phyloP scores from a whole-genome alignment of 1,139 yeast species.

The Diutina rugosa region DNA sequence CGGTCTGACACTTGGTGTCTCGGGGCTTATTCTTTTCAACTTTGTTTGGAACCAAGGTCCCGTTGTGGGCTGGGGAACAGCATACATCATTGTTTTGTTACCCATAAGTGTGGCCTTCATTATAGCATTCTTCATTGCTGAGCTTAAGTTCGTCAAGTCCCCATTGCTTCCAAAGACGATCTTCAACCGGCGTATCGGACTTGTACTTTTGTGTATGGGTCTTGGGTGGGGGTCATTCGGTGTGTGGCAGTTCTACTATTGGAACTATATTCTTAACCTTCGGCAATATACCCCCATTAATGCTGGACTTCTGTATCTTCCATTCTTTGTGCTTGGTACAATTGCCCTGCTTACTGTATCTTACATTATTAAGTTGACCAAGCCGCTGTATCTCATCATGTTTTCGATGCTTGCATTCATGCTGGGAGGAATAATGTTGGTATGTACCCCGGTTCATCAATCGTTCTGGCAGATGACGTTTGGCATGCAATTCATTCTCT shows the following conservation, averaged over 20 bases:
- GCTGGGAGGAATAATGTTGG: conserved; percentile 33
- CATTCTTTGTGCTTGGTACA: conserved; percentile 32
- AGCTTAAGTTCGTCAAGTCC: conserved; percentile 12
- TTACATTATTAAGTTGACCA: conserved; percentile 21
- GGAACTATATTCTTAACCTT: conserved; percentile 28
- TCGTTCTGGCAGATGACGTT: conserved; percentile 30
- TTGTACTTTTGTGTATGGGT: conserved; percentile 20
- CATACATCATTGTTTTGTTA: conserved; percentile 32
- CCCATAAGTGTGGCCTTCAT: conserved; percentile 26
- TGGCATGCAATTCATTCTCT: conserved; percentile 34
- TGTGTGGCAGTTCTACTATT: conserved; percentile 33
- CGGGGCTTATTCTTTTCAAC: conserved; percentile 34
- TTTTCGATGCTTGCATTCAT: conserved; percentile 32
- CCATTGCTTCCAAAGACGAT: conserved; percentile 37
- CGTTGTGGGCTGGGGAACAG: conserved; percentile 34
- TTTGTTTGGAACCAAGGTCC: conserved; percentile 57
- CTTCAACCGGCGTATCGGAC: conserved; percentile 23
- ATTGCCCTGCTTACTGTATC: conserved; percentile 34
- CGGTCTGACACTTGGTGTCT: conserved; percentile 34
- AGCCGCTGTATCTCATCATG: conserved; percentile 32
- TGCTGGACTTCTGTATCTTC: conserved; percentile 31
- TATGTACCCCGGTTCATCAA: conserved; percentile 36
- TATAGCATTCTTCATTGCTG: conserved; percentile 18
- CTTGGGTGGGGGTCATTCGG: conserved; percentile 54
- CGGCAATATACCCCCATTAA: conserved; percentile 30